Percentiles rank a stretch among this genome's conserved stretches.
Evolutionary conservation across 495 filamentous ascomycete genomes (phyloP).

Genomic region (Hapsidospora chrysogenum): DNA sequence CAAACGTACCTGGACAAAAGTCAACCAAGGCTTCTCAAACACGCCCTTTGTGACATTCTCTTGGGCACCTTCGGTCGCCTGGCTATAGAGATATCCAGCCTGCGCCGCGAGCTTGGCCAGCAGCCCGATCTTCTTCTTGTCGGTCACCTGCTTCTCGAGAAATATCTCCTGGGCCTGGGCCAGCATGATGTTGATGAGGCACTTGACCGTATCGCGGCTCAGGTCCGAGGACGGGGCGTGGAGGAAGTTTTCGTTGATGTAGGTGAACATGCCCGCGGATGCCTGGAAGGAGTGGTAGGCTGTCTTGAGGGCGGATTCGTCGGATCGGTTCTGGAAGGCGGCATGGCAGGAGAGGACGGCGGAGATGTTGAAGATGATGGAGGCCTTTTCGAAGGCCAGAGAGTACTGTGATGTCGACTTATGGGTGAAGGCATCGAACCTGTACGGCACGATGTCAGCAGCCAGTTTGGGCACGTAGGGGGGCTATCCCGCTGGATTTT

Average conservation of each 20-base stretch:
- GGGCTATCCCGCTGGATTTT: background rate
- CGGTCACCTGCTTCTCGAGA: conserved; percentile 85
- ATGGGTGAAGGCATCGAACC: conserved; percentile 97
- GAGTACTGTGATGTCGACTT: conserved; percentile 92
- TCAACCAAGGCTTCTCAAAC: conserved; percentile 91
- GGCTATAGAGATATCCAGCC: conserved; percentile 70
- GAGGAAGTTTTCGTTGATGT: conserved; percentile 98
- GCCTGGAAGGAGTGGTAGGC: conserved; percentile 98
- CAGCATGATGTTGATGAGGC: conserved; percentile 78
- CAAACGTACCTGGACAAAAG: conserved; percentile 53
- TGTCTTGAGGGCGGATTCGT: conserved; percentile 85
- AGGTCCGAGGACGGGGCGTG: conserved; percentile 92
- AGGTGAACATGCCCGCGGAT: conserved; percentile 97
- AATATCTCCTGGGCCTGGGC: conserved; percentile 96
- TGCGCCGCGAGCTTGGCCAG: conserved; percentile 88
- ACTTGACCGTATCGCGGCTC: conserved; percentile 88
- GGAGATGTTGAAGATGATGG: conserved; percentile 98
- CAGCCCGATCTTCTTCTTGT: conserved; percentile 83
- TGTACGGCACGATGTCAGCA: conserved; percentile 15
- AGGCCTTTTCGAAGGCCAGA: conserved; percentile 93
- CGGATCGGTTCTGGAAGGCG: conserved; percentile 77
- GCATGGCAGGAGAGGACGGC: conserved; percentile 94
- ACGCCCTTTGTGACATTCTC: conserved; percentile 83
- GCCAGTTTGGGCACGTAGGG: background rate
- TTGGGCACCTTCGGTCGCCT: conserved; percentile 76